Conservation (phyloP, 768 basidiomycete species). For the Termitomyces sp. region DNA sequence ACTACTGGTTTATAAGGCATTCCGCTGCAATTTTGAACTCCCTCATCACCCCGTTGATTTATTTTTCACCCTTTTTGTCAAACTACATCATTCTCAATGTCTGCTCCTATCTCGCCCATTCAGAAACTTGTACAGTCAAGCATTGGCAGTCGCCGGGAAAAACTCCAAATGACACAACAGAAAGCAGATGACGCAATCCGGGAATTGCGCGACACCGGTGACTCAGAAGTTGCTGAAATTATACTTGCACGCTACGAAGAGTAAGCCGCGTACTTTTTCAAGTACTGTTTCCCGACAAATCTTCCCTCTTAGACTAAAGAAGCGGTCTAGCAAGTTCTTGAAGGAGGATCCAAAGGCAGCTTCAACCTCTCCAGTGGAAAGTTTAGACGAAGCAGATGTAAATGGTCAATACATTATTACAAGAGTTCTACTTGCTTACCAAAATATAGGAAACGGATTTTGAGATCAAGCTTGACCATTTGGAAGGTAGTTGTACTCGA, state of each 20-base stretch:
- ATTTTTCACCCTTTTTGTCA: neutral
- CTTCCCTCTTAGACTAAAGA: neutral
- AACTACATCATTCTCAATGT: neutral
- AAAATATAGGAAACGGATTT: neutral
- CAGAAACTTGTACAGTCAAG: neutral
- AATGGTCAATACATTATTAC: neutral
- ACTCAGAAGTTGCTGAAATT: neutral
- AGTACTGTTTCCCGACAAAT: neutral
- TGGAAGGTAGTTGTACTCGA: neutral
- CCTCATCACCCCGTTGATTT: neutral
- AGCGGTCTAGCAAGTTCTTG: neutral
- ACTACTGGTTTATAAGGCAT: neutral
- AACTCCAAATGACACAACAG: neutral
- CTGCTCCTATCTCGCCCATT: neutral
- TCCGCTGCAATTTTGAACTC: neutral
- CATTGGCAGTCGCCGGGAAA: neutral
- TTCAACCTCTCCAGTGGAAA: neutral
- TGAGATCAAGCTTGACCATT: neutral
- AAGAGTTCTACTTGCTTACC: too few species aligned
- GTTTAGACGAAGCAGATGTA: neutral
- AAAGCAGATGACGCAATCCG: neutral
- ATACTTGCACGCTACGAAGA: neutral
- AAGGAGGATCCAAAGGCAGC: neutral
- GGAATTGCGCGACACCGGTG: neutral
- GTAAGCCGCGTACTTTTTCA: neutral